Evolutionary conservation across 306 rosid genomes (phyloP).

Genomic region (Gastrolobium bilobum): DNA sequence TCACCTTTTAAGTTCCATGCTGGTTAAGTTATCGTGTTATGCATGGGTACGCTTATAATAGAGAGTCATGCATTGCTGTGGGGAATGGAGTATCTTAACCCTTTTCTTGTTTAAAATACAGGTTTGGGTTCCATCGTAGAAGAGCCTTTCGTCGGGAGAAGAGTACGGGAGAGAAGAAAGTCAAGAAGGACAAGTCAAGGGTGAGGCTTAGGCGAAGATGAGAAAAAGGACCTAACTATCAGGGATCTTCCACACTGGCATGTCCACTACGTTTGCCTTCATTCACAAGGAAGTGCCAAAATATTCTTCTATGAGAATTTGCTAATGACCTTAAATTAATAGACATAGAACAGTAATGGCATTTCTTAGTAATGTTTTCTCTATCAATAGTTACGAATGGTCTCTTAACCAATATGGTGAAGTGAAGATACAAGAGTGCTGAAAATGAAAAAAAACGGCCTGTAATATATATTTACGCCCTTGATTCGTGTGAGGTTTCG

Average conservation of each 20-base stretch:
- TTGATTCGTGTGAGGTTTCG: too few species aligned
- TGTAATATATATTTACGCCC: too few species aligned
- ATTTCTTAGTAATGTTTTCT: neutral
- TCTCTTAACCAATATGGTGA: neutral
- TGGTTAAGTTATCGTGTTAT: neutral
- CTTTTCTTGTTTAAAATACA: constrained; percentile 3
- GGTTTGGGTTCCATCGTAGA: constrained; percentile 32
- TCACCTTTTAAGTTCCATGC: neutral
- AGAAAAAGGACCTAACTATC: neutral
- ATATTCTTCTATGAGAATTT: neutral
- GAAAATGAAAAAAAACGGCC: too few species aligned
- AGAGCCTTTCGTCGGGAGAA: constrained; percentile 30
- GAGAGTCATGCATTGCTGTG: neutral
- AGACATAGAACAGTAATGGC: neutral
- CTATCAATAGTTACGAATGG: neutral
- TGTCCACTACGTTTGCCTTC: neutral
- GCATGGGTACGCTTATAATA: neutral
- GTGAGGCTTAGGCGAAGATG: constrained; percentile 1
- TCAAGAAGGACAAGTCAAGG: neutral
- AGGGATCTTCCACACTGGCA: neutral
- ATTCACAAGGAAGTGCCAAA: constrained; percentile 7
- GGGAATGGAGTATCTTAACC: neutral
- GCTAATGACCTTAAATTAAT: neutral
- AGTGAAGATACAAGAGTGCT: neutral
- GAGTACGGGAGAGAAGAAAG: constrained; percentile 46